These are phyloP conservation scores for Microcyclospora tardicrescens DNA, from an alignment of 2,329 filamentous ascomycete species.

Conservation along the genomic window DNA sequence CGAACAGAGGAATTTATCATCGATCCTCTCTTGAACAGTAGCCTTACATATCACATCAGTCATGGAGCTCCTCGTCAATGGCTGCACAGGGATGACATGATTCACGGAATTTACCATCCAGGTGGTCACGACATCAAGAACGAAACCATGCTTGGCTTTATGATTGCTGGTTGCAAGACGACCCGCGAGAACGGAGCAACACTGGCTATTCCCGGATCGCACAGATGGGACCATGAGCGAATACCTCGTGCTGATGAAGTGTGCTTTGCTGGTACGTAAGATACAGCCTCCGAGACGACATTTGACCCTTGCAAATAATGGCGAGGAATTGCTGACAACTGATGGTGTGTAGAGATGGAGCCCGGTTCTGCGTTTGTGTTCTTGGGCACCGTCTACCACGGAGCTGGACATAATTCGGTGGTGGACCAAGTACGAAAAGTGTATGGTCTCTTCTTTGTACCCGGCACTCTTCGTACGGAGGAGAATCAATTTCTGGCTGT, in stretches of 20 bases:
- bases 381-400: conserved; percentile 23
- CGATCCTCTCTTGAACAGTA: conserved; percentile 14
- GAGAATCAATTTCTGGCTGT: conserved; percentile 26
- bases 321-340: no score
- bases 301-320: no score
- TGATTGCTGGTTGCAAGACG: conserved; percentile 19
- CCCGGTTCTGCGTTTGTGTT: no score
- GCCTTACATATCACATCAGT: conserved; percentile 19
- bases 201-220: conserved; percentile 23
- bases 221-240: conserved; percentile 21
- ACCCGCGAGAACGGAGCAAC: conserved; percentile 23
- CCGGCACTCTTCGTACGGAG: conserved; percentile 20
- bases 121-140: conserved; percentile 7
- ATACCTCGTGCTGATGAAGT: no score
- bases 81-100: conserved; percentile 22
- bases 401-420: conserved; percentile 22
- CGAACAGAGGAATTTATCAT: background rate
- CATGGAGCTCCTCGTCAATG: conserved; percentile 20
- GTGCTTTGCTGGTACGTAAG: no score
- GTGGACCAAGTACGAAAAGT: conserved; percentile 15
- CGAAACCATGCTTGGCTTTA: conserved; percentile 16
- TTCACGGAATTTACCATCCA: conserved; percentile 21
- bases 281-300: no score
- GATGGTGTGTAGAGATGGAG: no score
- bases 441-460: conserved; percentile 22